Percentiles rank a stretch among this genome's conserved stretches.
Conservation (phyloP, 768 basidiomycete species). For the Leccinum barrowsii region DNA sequence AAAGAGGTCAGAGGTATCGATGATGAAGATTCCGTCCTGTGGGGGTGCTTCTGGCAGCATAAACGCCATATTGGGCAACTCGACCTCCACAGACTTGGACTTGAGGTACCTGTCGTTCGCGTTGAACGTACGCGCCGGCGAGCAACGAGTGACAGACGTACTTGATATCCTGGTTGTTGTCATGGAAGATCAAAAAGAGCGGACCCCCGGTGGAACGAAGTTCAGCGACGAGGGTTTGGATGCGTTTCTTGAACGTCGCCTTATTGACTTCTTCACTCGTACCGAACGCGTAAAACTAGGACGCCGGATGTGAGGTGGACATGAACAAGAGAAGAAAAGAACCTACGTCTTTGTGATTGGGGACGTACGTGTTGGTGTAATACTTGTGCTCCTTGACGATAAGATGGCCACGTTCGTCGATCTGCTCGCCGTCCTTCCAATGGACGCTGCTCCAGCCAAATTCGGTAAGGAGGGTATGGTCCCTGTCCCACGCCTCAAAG, state of each 20-base stretch:
- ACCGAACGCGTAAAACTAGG: constrained; percentile 67
- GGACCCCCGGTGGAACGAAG: constrained; percentile 45
- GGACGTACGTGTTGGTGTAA: constrained; percentile 64
- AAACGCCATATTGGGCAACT: constrained; percentile 48
- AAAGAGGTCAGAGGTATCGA: constrained; percentile 77
- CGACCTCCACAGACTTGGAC: constrained; percentile 46
- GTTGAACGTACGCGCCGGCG: neutral
- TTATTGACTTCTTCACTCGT: constrained; percentile 51
- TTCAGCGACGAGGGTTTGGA: constrained; percentile 43
- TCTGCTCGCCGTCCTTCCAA: constrained; percentile 51
- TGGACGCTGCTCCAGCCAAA: constrained; percentile 69
- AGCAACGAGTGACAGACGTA: constrained; percentile 22
- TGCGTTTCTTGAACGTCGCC: constrained; percentile 47
- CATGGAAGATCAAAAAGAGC: constrained; percentile 80
- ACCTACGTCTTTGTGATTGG: constrained; percentile 55
- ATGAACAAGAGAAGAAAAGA: neutral
- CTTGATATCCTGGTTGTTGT: constrained; percentile 75
- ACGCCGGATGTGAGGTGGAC: neutral
- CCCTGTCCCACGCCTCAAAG: constrained; percentile 80
- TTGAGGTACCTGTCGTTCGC: constrained; percentile 48
- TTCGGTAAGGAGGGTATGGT: constrained; percentile 72
- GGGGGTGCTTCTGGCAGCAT: constrained; percentile 56
- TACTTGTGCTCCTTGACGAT: constrained; percentile 59
- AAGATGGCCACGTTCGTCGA: constrained; percentile 54
- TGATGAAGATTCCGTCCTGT: constrained; percentile 51